Evolutionary conservation across 2,329 filamentous ascomycete species (phyloP).

Genomic region (Stenocarpella maydis): DNA sequence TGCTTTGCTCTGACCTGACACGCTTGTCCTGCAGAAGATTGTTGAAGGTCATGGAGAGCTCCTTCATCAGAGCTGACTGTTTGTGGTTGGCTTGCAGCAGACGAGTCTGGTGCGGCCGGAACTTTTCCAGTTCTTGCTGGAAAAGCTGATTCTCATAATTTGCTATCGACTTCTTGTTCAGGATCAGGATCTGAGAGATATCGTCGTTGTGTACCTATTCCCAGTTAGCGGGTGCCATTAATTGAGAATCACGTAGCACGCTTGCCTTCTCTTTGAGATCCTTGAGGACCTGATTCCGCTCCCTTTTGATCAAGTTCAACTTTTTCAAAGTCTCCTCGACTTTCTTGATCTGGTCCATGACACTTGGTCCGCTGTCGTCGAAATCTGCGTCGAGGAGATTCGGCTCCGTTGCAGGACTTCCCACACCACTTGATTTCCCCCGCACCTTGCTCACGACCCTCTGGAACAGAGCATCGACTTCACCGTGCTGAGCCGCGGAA

Average conservation of each 20-base stretch:
- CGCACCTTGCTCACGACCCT: conserved; percentile 83
- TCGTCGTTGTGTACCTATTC: conserved; percentile 90
- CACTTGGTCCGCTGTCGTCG: conserved; percentile 78
- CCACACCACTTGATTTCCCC: conserved; percentile 66
- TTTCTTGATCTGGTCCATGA: conserved; percentile 86
- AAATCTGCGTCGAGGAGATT: conserved; percentile 94
- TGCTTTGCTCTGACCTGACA: conserved; percentile 91
- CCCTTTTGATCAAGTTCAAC: conserved; percentile 89
- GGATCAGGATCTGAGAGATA: conserved; percentile 94
- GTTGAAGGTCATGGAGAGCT: conserved; percentile 87
- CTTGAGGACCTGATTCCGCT: conserved; percentile 90
- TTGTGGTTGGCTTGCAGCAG: conserved; percentile 95
- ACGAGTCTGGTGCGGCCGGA: conserved; percentile 89
- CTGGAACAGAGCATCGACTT: conserved; percentile 89
- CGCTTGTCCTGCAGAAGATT: conserved; percentile 91
- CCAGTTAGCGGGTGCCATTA: conserved; percentile 37
- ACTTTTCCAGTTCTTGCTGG: conserved; percentile 97
- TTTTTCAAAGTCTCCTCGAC: conserved; percentile 94
- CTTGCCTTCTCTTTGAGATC: conserved; percentile 96
- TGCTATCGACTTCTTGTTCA: conserved; percentile 96
- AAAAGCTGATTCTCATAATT: conserved; percentile 94
- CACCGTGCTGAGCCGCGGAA: conserved; percentile 83
- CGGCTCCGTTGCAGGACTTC: conserved; percentile 66
- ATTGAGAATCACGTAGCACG: background rate
- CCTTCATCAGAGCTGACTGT: conserved; percentile 92